Conservation (phyloP, 2,329 filamentous ascomycete genomes). For the Knufia petricola region DNA sequence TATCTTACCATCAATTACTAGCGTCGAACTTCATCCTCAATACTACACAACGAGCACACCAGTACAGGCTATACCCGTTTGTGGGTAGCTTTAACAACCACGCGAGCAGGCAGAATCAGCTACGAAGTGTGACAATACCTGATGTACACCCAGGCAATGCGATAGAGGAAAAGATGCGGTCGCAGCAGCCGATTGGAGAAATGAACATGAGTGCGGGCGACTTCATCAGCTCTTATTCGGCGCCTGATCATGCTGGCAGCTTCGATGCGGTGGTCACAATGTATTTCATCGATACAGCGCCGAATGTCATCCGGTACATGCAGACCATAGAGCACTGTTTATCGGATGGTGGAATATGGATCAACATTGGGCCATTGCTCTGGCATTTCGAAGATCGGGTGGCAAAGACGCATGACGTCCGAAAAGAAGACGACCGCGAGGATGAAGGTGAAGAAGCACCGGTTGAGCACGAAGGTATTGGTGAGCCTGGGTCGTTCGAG, state of each 20-base stretch:
- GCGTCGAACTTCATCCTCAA: conserved; percentile 57
- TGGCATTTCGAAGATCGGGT: conserved; percentile 88
- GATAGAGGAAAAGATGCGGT: conserved; percentile 34
- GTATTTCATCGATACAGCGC: conserved; percentile 96
- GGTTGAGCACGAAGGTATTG: conserved; percentile 53
- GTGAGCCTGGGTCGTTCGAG: conserved; percentile 82
- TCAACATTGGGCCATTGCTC: conserved; percentile 82
- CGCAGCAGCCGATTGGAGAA: conserved; percentile 41
- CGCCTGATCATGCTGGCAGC: conserved; percentile 44
- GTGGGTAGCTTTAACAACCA: conserved; percentile 84
- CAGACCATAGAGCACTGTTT: conserved; percentile 73
- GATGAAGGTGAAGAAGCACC: conserved; percentile 36
- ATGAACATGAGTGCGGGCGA: conserved; percentile 95
- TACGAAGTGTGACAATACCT: conserved; percentile 63
- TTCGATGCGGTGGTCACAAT: conserved; percentile 83
- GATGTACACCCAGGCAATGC: conserved; percentile 63
- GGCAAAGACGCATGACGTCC: conserved; percentile 12
- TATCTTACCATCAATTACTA: conserved; percentile 92
- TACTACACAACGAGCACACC: conserved; percentile 45
- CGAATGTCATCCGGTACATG: conserved; percentile 83
- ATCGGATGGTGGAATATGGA: conserved; percentile 65
- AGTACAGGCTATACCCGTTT: conserved; percentile 76
- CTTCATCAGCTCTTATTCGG: conserved; percentile 74
- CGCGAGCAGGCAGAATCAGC: conserved; percentile 59
- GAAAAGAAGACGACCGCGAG: conserved; percentile 18